Percentiles rank a stretch among this genome's conserved stretches.
phyloP scores from a whole-genome alignment of 306 rosid species.

The Lathyrus tuberosus region DNA sequence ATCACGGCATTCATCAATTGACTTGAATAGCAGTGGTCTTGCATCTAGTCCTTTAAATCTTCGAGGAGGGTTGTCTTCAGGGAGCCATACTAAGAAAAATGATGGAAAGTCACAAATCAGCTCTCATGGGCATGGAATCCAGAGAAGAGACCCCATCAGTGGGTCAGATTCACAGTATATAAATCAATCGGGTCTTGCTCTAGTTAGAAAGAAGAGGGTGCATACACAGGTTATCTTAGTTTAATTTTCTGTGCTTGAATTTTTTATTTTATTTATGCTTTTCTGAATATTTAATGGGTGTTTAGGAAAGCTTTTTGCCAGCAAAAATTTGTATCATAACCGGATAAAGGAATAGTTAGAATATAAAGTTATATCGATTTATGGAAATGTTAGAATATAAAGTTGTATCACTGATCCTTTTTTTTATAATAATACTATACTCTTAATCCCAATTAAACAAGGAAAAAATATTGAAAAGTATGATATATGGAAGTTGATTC shows the following conservation, averaged over 20 bases:
- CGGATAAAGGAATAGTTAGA: conserved; percentile 1
- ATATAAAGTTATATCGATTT: not conserved
- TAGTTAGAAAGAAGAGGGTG: conserved; percentile 80
- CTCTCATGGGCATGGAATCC: conserved; percentile 60
- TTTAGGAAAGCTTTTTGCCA: conserved; percentile 18
- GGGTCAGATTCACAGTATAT: conserved; percentile 70
- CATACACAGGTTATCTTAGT: conserved; percentile 73
- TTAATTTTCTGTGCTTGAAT: conserved; percentile 22
- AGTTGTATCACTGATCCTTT: too few species aligned
- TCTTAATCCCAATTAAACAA: not conserved
- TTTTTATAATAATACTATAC: not conserved
- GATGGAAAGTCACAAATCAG: conserved; percentile 64
- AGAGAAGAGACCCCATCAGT: conserved; percentile 67
- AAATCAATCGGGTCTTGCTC: conserved; percentile 71
- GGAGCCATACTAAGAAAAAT: conserved; percentile 63
- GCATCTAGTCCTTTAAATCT: conserved; percentile 57
- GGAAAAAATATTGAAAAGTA: not conserved
- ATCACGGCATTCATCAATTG: conserved; percentile 66
- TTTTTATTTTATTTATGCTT: conserved; percentile 1
- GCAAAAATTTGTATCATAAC: not conserved
- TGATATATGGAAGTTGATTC: not conserved
- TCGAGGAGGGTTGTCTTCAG: conserved; percentile 64
- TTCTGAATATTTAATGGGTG: conserved; percentile 16
- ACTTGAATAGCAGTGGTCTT: conserved; percentile 58
- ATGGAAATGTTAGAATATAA: too few species aligned